These are phyloP conservation scores for Perkinsela sp. DNA, from an alignment of 208 protist genomes.

Conservation along the genomic window DNA sequence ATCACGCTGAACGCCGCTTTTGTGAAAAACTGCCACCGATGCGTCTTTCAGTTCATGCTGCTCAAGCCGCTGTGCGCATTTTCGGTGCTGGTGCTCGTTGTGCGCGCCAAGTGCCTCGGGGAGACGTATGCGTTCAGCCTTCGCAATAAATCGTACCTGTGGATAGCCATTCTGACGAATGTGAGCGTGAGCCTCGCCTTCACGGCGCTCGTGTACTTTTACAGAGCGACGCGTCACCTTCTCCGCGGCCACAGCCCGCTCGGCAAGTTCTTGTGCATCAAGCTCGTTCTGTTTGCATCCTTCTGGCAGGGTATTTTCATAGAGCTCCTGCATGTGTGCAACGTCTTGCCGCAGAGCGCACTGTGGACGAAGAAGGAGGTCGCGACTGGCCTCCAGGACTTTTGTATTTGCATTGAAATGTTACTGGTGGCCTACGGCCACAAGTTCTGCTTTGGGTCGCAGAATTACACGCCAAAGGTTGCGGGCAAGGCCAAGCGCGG, in stretches of 20 bases:
- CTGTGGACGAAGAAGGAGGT: constrained; percentile 39
- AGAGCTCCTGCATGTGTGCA: constrained; percentile 24
- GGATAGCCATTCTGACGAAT: constrained; percentile 61
- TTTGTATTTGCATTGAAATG: constrained; percentile 67
- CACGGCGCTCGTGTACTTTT: constrained; percentile 64
- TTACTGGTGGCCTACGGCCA: constrained; percentile 59
- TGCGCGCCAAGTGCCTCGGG: constrained; percentile 25
- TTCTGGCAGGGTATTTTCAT: constrained; percentile 71
- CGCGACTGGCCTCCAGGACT: constrained; percentile 32
- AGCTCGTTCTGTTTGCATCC: constrained; percentile 62
- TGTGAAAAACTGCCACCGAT: constrained; percentile 47
- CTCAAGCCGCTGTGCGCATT: constrained; percentile 53
- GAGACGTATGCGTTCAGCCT: neutral
- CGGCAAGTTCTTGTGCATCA: constrained; percentile 67
- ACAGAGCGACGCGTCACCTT: constrained; percentile 39
- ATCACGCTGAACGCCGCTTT: constrained; percentile 46
- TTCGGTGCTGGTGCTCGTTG: constrained; percentile 36
- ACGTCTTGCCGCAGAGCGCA: constrained; percentile 23
- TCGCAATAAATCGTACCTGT: constrained; percentile 31
- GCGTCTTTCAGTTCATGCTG: constrained; percentile 67
- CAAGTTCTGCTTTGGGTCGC: constrained; percentile 56
- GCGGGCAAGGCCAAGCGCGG: too few relatives aligned
- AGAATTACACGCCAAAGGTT: too few relatives aligned
- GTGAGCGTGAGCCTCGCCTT: constrained; percentile 69
- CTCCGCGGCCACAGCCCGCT: constrained; percentile 58